Evolutionary conservation across 192 early-diverging fungal genomes (phyloP), one percentile per base, ranked within the genome.

Genomic region (Borealophlyctis nickersoniae): DNA sequence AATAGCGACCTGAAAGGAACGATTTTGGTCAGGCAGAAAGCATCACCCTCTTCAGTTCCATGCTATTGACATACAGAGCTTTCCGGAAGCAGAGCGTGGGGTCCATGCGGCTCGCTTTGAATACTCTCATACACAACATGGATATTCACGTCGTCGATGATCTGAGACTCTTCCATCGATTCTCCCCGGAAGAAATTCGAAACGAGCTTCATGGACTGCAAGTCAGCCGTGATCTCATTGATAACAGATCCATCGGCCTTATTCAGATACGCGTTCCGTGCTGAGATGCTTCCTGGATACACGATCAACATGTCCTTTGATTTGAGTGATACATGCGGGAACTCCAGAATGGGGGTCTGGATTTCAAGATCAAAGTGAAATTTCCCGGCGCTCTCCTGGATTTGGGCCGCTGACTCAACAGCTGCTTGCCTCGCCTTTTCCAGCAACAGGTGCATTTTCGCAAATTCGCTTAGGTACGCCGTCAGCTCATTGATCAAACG

Each of bases 381-480:
- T 65, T 79, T 89, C 28, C 84, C 90, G 50, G 85, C 87, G 2
- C 81, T 81, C 56, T 92, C 84, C 39, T 91, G 89, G 33, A 92
- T 78, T 51, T 92, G 88, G 11, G 81, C 78, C 11, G 91, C 89
- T 57, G 87, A 84, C 50, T 91, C 78, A 2, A 89, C 77, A 3
- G 93, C 91, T 0, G 93, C 91, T 58, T 86, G 78, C 0, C 96
- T 76, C 1, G 96, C 96, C n/a, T 85, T 78, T 62, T 97, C 96
- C 68, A 92, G 88, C 5, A 94, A 57, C 28, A 79, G 79, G 60
- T 95, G 88, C 91, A 97, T 93, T 28, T 87, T 79, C 0, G 88
- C 82, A 76, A 97, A 96, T 63, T 94, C 87, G 58, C 83, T 89
- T 1, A 92, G 81, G 67, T 87, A 99, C 28, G 77, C 81, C 64